A percentile compares a stretch with the other conserved stretches of the same genome.
These are phyloP conservation scores for Quercus aquifolioides DNA, from an alignment of 306 rosid species.

Conservation along the genomic window DNA sequence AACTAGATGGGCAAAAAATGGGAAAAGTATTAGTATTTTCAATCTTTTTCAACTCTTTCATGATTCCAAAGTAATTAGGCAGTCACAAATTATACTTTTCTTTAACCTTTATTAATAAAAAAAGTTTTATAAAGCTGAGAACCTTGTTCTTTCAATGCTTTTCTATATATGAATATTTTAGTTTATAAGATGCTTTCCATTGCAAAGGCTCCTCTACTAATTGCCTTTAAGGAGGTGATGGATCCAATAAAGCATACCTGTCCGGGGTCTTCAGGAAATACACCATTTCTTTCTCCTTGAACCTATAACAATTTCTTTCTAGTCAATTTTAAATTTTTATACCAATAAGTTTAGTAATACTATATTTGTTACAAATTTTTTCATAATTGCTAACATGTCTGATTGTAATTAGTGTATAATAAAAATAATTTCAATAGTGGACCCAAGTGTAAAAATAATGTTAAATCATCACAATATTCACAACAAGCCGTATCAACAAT, in stretches of 20 bases:
- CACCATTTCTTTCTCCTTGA: constrained; percentile 27
- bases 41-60: constrained; percentile 13
- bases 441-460: too few relatives aligned
- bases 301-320: constrained; percentile 21
- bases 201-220: constrained; percentile 11
- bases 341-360: too few relatives aligned
- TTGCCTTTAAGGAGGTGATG: constrained; percentile 31
- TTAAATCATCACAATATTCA: too few relatives aligned
- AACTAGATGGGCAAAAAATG: constrained; percentile 19
- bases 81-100: not conserved
- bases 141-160: constrained; percentile 33
- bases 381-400: too few relatives aligned
- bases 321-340: constrained; percentile 13
- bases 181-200: constrained; percentile 23
- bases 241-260: constrained; percentile 58
- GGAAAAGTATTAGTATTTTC: constrained; percentile 5
- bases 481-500: too few relatives aligned
- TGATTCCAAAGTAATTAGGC: constrained; percentile 24
- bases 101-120: not conserved
- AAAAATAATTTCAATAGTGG: too few relatives aligned
- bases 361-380: too few relatives aligned
- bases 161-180: not conserved
- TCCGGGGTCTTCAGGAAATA: constrained; percentile 41
- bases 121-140: constrained; percentile 31
- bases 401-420: too few relatives aligned